A percentile compares a stretch with the other conserved stretches of the same genome.
Evolutionary conservation across 2,329 filamentous ascomycete genomes (phyloP).

Genomic region (Chrysosporium keratinophilum): DNA sequence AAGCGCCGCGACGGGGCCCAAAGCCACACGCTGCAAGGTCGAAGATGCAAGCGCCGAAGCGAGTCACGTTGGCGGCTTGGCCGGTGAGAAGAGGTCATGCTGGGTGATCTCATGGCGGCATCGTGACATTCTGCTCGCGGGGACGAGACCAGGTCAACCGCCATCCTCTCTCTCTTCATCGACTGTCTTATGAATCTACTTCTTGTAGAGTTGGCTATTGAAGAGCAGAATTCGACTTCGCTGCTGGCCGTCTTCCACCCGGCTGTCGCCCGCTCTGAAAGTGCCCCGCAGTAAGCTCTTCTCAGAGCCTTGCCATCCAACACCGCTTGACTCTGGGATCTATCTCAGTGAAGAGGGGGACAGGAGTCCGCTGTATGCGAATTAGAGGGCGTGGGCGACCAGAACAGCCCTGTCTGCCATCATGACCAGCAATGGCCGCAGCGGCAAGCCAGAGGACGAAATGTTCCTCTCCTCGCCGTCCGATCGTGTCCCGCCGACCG

Average conservation of each 20-base stretch:
- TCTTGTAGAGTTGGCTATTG: too few relatives aligned
- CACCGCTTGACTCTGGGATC: too few relatives aligned
- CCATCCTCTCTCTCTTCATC: neutral
- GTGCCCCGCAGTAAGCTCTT: neutral
- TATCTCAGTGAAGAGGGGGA: neutral
- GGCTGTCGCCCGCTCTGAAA: neutral
- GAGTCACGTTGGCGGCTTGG: neutral
- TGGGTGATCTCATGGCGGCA: conserved; percentile 3
- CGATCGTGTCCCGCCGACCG: conserved; percentile 58
- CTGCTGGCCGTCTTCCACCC: too few relatives aligned
- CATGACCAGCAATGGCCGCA: conserved; percentile 9
- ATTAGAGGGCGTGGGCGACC: neutral
- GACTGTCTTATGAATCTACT: too few relatives aligned
- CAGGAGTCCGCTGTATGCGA: neutral
- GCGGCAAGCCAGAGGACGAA: conserved; percentile 45
- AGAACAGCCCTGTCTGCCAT: neutral
- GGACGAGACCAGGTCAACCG: neutral
- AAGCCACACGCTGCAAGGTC: neutral
- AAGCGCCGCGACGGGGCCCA: neutral
- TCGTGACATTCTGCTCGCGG: neutral
- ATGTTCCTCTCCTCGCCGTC: conserved; percentile 58
- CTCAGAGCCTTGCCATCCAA: too few relatives aligned
- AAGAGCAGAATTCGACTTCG: too few relatives aligned
- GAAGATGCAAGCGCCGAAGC: neutral
- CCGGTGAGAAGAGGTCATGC: neutral